Base-by-base conservation (phyloP, 805 yeast species). In the Crinitomyces ghanaensis region DNA sequence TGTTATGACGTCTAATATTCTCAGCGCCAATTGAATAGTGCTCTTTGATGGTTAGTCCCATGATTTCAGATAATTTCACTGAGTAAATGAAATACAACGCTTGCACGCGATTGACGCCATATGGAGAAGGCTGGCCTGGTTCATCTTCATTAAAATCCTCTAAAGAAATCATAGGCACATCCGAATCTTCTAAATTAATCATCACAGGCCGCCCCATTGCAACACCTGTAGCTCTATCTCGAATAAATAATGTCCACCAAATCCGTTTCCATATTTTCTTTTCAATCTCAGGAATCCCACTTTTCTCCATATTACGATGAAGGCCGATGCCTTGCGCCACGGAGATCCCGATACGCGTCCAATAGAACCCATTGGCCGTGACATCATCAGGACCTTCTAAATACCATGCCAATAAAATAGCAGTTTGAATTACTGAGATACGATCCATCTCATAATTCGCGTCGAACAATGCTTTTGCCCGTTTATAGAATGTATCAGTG, bases 241-340 rank as follows among this genome's bases (percentile, higher is more conserved):
- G 74, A 38, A 72, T 70, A 51, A 75, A 77, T 14, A 82, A 56
- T 40, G 73, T 63, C 93, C 93, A 81, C 83, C 85, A 81, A 9
- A 78, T 62, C 27, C 85, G 60, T 43, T 77, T 66, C 66, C 77
- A 73, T 25, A 74, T 50, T 39, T 69, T 69, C 17, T 56, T 46
- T 30, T 69, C 64, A 14, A 63, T 50, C 12, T 51, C 52, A 19
- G 67, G 53, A 30, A 68, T 54, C 18, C 49, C 53, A 18, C 40
- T 32, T 22, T 46, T 45, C 28, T 49, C 50, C 26, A 70, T 64
- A 40, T 64, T 70, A 41, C 82, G 63, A 51, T 82, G 91, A 43
- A 82, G 60, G 1, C 93, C 93, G 47, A 73, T 67, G 8, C 81
- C 79, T 49, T 78, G 85, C 2, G 86, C 86, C 31, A 75, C 60